A percentile compares a stretch with the other conserved stretches of the same genome.
These are phyloP conservation scores for Aspergillus tanneri DNA, from an alignment of 2,329 filamentous ascomycete species.

Conservation along the genomic window DNA sequence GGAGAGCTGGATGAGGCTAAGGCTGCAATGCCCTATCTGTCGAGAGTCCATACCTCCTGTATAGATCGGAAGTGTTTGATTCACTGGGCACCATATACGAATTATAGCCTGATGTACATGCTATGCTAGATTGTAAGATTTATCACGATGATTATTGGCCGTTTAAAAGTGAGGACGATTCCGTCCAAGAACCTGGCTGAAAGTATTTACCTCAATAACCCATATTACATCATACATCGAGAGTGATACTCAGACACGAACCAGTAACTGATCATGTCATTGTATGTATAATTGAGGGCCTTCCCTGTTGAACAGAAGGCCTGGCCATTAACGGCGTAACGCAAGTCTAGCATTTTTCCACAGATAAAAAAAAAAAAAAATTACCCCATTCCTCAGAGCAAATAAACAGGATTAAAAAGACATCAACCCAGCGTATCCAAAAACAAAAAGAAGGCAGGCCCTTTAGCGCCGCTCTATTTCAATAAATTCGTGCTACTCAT, in stretches of 20 bases:
- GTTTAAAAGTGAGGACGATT: no score
- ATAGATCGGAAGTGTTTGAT: constrained; percentile 43
- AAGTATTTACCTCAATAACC: no score
- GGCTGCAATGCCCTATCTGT: constrained; percentile 93
- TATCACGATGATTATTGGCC: no score
- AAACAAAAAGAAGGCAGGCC: neutral
- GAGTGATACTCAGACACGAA: neutral
- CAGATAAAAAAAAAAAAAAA: constrained; percentile 10
- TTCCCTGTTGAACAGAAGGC: constrained; percentile 25
- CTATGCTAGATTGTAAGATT: neutral
- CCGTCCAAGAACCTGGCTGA: no score
- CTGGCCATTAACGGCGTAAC: constrained; percentile 18
- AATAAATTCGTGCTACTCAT: neutral
- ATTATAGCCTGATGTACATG: neutral
- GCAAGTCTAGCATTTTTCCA: constrained; percentile 18
- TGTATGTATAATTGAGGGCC: constrained; percentile 8
- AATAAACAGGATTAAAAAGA: constrained; percentile 3
- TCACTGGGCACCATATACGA: neutral
- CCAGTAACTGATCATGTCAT: constrained; percentile 3
- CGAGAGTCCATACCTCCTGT: constrained; percentile 83
- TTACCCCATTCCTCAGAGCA: constrained; percentile 6
- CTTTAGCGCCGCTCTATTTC: constrained; percentile 22
- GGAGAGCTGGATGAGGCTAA: constrained; percentile 93
- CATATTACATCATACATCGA: neutral
- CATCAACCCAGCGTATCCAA: constrained; percentile 6